Conservation (phyloP, 495 filamentous ascomycete genomes). For the Cercophora samala region DNA sequence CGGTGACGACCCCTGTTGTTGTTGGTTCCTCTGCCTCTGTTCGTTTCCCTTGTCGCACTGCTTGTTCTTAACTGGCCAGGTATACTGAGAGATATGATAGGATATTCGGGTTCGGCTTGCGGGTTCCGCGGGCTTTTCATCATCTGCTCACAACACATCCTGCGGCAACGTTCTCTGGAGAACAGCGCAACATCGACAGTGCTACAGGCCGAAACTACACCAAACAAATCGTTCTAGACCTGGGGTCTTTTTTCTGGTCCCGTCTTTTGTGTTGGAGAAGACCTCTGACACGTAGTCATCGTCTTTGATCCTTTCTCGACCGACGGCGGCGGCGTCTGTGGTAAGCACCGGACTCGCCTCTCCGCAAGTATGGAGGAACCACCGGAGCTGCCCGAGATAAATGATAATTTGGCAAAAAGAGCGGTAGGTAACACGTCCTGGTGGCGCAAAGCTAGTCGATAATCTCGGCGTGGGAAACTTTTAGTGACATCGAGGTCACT, state of each 20-base stretch:
- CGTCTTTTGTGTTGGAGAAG: neutral
- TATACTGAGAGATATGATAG: too few relatives aligned
- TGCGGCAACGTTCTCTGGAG: neutral
- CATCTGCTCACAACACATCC: neutral
- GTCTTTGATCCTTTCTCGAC: neutral
- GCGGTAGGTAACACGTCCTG: constrained; percentile 11
- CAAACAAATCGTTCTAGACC: neutral
- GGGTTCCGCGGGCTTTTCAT: neutral
- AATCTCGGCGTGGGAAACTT: neutral
- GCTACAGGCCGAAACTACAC: neutral
- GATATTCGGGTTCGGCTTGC: neutral
- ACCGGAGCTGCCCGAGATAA: neutral
- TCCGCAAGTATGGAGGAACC: neutral
- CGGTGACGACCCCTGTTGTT: too few relatives aligned
- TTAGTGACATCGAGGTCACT: neutral
- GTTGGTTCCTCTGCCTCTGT: too few relatives aligned
- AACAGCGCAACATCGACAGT: neutral
- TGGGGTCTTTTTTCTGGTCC: neutral
- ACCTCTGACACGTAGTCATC: neutral
- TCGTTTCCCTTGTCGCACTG: too few relatives aligned
- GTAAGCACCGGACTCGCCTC: neutral
- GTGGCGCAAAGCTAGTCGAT: neutral
- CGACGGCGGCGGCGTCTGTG: neutral
- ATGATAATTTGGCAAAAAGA: constrained; percentile 8
- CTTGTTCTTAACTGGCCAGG: too few relatives aligned